Evolutionary conservation across 805 yeast genomes (phyloP).

Genomic region (Suhomyces tanzawaensis): DNA sequence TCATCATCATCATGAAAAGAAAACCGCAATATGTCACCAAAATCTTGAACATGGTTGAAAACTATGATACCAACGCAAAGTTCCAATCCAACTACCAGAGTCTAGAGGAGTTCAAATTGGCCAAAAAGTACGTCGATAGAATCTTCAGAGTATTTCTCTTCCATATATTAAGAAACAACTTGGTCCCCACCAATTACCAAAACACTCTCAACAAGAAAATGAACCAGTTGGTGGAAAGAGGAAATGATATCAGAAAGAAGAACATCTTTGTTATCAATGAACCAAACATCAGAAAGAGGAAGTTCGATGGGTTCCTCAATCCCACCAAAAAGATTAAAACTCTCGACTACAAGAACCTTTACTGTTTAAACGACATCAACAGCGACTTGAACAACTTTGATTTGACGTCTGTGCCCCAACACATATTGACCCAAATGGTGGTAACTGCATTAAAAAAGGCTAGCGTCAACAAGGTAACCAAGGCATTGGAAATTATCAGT

Average conservation of each 20-base stretch:
- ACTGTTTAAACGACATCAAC: constrained; percentile 58
- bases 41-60: constrained; percentile 57
- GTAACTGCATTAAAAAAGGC: constrained; percentile 61
- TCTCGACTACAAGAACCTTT: constrained; percentile 58
- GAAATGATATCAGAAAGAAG: constrained; percentile 41
- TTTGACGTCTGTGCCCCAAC: constrained; percentile 62
- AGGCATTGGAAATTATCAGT: constrained; percentile 67
- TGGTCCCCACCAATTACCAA: constrained; percentile 36
- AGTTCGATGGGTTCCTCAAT: constrained; percentile 42
- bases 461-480: constrained; percentile 50
- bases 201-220: constrained; percentile 27
- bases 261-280: constrained; percentile 34
- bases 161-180: constrained; percentile 35
- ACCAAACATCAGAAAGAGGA: constrained; percentile 31
- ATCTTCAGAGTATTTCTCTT: constrained; percentile 45
- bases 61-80: constrained; percentile 59
- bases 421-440: constrained; percentile 62
- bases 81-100: constrained; percentile 49
- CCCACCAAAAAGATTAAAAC: constrained; percentile 27
- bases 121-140: constrained; percentile 63
- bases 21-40: constrained; percentile 61
- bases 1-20: constrained; percentile 59
- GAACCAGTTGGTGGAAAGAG: constrained; percentile 30
- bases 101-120: constrained; percentile 48
- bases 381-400: constrained; percentile 69